A percentile compares a stretch with the other conserved stretches of the same genome.
phyloP scores from a whole-genome alignment of 129 eudicot species.

The Tagetes patula region DNA sequence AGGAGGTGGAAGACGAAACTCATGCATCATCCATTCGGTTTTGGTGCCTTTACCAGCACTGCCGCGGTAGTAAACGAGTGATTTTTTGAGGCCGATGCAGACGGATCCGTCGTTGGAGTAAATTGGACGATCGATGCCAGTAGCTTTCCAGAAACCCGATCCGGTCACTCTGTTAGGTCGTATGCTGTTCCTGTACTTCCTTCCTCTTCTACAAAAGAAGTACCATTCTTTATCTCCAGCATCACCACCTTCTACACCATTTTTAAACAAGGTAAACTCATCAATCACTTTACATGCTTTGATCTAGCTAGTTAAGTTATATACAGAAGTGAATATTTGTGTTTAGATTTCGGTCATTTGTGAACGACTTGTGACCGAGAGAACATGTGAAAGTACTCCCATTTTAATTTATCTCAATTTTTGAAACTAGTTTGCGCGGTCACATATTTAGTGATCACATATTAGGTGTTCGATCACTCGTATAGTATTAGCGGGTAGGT shows the following conservation, averaged over 20 bases:
- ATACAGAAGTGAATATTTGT: not conserved
- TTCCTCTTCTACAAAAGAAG: slow-evolving; percentile 89
- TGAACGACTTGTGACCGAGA: not conserved
- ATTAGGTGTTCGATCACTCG: too few relatives aligned
- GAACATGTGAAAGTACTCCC: too few relatives aligned
- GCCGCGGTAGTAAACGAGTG: slow-evolving; percentile 73
- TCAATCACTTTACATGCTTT: slow-evolving; percentile 10
- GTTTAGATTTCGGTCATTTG: not conserved
- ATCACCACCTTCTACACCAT: slow-evolving; percentile 51
- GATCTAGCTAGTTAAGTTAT: not conserved
- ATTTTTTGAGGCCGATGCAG: slow-evolving; percentile 77
- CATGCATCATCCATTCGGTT: slow-evolving; percentile 96
- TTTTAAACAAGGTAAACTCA: not conserved
- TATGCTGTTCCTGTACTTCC: slow-evolving; percentile 87
- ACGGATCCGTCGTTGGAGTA: slow-evolving; percentile 41
- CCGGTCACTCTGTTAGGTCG: slow-evolving; percentile 95
- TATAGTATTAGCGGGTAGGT: too few relatives aligned
- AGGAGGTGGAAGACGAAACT: slow-evolving; percentile 77
- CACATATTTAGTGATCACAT: too few relatives aligned
- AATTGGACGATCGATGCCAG: slow-evolving; percentile 80
- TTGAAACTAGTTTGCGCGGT: too few relatives aligned
- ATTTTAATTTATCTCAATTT: too few relatives aligned
- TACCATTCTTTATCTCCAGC: slow-evolving; percentile 88
- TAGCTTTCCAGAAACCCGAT: slow-evolving; percentile 97
- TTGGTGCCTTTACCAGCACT: slow-evolving; percentile 86